These are phyloP conservation scores for Tausonia pullulans DNA, from an alignment of 1,284 basidiomycete species.

Conservation along the genomic window DNA sequence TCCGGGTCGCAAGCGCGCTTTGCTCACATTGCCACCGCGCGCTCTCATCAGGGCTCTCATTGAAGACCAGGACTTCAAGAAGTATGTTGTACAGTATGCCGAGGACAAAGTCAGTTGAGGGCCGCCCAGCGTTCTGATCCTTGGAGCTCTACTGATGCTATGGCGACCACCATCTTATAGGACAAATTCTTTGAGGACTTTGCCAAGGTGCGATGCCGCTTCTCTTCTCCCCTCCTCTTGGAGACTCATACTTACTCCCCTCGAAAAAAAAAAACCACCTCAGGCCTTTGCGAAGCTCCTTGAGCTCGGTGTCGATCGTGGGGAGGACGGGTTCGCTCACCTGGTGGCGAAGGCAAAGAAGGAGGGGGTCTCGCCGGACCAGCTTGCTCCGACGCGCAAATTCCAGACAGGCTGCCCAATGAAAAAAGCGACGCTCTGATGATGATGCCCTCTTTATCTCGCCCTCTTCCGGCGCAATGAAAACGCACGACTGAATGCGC, in stretches of 20 bases:
- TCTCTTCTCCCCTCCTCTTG: conserved; percentile 26
- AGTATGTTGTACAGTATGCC: conserved; percentile 40
- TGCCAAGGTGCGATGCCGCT: conserved; percentile 32
- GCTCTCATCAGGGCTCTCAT: conserved; percentile 25
- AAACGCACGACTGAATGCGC: no score
- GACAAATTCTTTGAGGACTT: conserved; percentile 46
- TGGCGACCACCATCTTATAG: conserved; percentile 18
- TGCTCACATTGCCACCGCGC: no score
- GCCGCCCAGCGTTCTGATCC: not conserved
- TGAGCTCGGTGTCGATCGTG: conserved; percentile 38
- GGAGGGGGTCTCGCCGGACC: conserved; percentile 30
- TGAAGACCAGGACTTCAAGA: conserved; percentile 33
- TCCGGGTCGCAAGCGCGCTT: no score
- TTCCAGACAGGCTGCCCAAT: no score
- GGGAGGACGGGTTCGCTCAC: conserved; percentile 31
- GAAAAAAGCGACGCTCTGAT: no score
- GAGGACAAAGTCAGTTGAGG: conserved; percentile 30
- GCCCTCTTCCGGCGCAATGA: no score
- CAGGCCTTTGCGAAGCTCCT: conserved; percentile 35
- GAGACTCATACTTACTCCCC: not conserved
- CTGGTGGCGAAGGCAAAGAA: conserved; percentile 30
- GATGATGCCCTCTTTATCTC: no score
- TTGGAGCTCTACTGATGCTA: not conserved
- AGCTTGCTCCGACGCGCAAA: conserved; percentile 17
- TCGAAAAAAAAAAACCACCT: not conserved